Evolutionary conservation across 768 basidiomycete genomes (phyloP).

Genomic region (Collybia sp.): DNA sequence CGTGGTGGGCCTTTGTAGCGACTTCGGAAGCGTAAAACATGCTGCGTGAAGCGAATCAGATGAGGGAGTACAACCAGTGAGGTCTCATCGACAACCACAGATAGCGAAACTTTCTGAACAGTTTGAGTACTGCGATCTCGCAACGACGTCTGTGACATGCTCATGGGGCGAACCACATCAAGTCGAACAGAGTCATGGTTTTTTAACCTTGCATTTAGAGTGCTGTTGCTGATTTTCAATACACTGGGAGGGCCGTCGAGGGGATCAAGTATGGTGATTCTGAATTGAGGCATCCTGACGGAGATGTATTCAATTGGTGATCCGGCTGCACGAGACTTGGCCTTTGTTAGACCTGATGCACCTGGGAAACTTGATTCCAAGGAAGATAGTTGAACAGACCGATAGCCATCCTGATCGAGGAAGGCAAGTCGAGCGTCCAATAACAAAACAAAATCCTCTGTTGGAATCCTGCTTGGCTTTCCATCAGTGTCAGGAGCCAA

Average conservation of each 20-base stretch:
- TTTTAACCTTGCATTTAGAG: background rate
- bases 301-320: background rate
- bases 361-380: conserved; percentile 24
- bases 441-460: conserved; percentile 26
- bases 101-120: conserved; percentile 25
- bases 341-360: too few relatives aligned
- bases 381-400: conserved; percentile 22
- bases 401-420: conserved; percentile 40
- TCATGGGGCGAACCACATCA: conserved; percentile 19
- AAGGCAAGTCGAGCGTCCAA: conserved; percentile 32
- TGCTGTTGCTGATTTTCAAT: background rate
- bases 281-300: conserved; percentile 9
- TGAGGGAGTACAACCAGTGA: conserved; percentile 47
- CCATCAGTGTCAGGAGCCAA: too few relatives aligned
- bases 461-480: too few relatives aligned
- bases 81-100: conserved; percentile 35
- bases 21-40: conserved; percentile 45
- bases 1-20: conserved; percentile 17
- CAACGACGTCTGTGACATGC: conserved; percentile 43
- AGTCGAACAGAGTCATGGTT: conserved; percentile 6
- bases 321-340: too few relatives aligned
- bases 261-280: conserved; percentile 29
- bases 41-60: conserved; percentile 55
- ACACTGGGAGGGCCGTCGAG: conserved; percentile 1
- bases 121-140: conserved; percentile 25